phyloP scores from a whole-genome alignment of 306 rosid species.

The Castanea mollissima region DNA sequence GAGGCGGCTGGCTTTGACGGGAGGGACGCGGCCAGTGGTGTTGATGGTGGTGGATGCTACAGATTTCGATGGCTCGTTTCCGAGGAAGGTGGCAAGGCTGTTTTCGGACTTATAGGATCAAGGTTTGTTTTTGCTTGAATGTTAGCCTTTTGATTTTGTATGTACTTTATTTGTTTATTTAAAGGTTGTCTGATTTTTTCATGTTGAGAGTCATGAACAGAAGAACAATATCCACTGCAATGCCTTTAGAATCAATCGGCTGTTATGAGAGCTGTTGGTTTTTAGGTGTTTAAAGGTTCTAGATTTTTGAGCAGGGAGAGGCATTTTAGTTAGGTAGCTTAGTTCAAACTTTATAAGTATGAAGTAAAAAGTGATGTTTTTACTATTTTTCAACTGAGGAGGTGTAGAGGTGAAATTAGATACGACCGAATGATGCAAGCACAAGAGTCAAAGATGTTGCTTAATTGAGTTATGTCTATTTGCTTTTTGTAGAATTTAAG shows the following conservation, averaged over 20 bases:
- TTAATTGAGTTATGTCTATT: no score
- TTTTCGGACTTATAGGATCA: slow-evolving; percentile 76
- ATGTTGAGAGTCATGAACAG: not conserved
- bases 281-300: not conserved
- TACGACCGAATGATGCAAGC: no score
- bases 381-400: not conserved
- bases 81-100: slow-evolving; percentile 63
- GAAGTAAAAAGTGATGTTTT: not conserved
- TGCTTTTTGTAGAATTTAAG: no score
- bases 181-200: not conserved
- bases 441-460: no score
- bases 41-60: slow-evolving; percentile 74
- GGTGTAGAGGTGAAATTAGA: not conserved
- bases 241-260: no score
- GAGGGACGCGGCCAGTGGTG: slow-evolving; percentile 67
- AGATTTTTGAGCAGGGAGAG: not conserved
- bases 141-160: not conserved
- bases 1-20: slow-evolving; percentile 52
- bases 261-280: not conserved
- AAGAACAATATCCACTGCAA: not conserved
- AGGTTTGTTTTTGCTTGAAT: slow-evolving; percentile 45
- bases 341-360: not conserved
- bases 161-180: no score
- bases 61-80: slow-evolving; percentile 90
- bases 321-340: not conserved